Base-by-base conservation (phyloP, 108 stramenopile species). In the Schizochytrium sp. region DNA sequence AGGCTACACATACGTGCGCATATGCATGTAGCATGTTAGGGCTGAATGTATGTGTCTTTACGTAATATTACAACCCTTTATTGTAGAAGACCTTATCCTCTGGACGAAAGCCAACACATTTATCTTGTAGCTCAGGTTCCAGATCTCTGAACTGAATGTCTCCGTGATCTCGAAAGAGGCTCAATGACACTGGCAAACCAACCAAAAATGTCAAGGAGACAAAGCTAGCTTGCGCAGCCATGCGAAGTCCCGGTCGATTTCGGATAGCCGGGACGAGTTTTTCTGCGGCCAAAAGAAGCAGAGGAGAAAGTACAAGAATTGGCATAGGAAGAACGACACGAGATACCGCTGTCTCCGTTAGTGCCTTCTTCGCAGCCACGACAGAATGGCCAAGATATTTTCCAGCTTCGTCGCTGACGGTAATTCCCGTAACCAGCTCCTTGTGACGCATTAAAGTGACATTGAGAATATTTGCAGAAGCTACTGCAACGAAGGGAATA, bases 391-490 rank as follows among this genome's bases (percentile, higher is more conserved):
- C 64, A 10, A 69, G 2, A 8, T 69, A 38, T 7, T 69, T 69
- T 38, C 64, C 64, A 44, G 44, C 64, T 15, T 69, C 12, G 64
- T 69, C 64, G 44, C 2, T 44, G 64, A 69, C 64, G 0, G 64
- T 69, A 3, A 69, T 69, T 38, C 64, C 64, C 0, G 42, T 69
- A 8, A 44, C 3, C 42, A 69, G 64, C 64, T 69, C 64, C 3
- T 44, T 69, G 64, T 3, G 64, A 12, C 64, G 64, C 64, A 69
- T 69, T 8, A 69, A 7, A 7, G 19, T 38, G 2, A 69, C 64
- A 15, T 69, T 69, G 64, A 69, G 12, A 15, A 69, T 69, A 15
- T 69, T 69, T 38, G 64, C 64, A 10, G 64, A 69, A 44, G 64
- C 64, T 8, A 69, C 64, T 8, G 64, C 64, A 7, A 69, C 28